Evolutionary conservation across 352 stramenopile species (phyloP), one percentile per base, ranked within the genome.

Genomic region (Phytophthora pisi): DNA sequence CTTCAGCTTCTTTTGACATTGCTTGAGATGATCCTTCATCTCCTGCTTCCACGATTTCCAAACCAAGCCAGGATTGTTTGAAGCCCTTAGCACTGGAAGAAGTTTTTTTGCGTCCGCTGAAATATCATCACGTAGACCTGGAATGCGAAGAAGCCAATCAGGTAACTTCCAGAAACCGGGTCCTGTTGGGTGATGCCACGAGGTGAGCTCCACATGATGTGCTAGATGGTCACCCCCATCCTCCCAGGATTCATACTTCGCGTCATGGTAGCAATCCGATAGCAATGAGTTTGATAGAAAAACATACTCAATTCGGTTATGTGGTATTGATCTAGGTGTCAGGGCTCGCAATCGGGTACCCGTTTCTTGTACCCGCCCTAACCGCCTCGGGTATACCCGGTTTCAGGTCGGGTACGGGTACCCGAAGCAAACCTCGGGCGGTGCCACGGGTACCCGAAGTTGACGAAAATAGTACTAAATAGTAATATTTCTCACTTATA

Each of bases 201-300:
- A 57, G 1, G 57, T 45, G 10, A 64, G 47, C 5, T 64, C 49
- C 23, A 64, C 24, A 45, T 64, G 57, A 20, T 64, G 57, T 43
- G 57, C 46, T 23, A 31, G 16, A 8, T 64, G 46, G 23, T 64
- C 57, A 31, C 57, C 49, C 23, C 11, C 47, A 30, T 30, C 2
- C 10, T 64, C 47, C 57, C 57, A 64, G 2, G 8, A 15, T 15
- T 45, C 18, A 40, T 53, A 64, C 5, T 9, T 10, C 34, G 57
- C 45, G n/a, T 64, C 46, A n/a, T 64, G 30, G 51, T 64, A 64
- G 8, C 20, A 26, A 11, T 20, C n/a, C 1, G 46, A 42, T 3
- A 57, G 9, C 15, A 57, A 28, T 13, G 5, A 2, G 13, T 58
- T 49, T 20, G 34, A 64, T 0, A 64, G 2, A 51, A 64, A 64